Evolutionary conservation across 345 rosid genomes (phyloP).

Genomic region (Carallia brachiata): DNA sequence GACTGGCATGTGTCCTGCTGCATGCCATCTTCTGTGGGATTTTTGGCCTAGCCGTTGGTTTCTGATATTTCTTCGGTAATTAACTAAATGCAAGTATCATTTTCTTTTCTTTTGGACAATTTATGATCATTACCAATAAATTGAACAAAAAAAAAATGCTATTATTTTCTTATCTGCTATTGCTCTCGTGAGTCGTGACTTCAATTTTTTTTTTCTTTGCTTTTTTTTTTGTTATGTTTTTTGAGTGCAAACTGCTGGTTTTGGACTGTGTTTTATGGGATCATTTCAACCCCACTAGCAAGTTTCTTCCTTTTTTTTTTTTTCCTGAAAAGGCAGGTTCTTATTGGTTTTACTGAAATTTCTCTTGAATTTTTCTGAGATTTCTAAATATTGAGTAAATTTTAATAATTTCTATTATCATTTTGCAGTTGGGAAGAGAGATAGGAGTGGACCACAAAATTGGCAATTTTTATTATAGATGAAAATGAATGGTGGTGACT

Average conservation of each 20-base stretch:
- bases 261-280: too few relatives aligned
- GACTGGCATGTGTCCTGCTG: constrained; percentile 9
- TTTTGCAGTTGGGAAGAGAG: constrained; percentile 28
- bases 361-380: background rate
- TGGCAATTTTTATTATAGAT: background rate
- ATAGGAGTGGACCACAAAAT: constrained; percentile 25
- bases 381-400: background rate
- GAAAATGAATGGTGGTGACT: constrained; percentile 21
- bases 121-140: too few relatives aligned
- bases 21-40: background rate
- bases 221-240: background rate
- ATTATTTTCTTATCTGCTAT: too few relatives aligned
- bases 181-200: background rate
- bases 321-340: too few relatives aligned
- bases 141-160: too few relatives aligned
- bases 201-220: background rate
- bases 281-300: background rate
- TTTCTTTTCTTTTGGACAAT: background rate
- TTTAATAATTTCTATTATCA: constrained; percentile 8
- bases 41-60: background rate
- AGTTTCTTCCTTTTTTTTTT: too few relatives aligned
- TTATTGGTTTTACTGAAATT: background rate
- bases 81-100: background rate
- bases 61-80: too few relatives aligned
- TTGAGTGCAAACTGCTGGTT: too few relatives aligned